Conservation (phyloP, 345 rosid genomes). For the Populus alba region DNA sequence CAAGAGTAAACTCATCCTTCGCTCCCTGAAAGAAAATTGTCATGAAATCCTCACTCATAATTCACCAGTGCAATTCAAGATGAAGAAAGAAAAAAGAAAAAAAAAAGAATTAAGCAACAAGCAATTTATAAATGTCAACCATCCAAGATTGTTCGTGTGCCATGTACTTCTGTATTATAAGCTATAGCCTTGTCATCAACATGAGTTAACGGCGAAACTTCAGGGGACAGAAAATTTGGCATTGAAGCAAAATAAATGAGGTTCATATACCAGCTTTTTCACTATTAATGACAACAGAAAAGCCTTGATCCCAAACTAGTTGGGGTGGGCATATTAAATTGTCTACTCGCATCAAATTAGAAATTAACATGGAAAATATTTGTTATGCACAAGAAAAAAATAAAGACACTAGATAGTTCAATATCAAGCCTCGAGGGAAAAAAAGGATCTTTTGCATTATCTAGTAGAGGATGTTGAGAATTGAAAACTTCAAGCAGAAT, state of each 20-base stretch:
- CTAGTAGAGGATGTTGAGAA: neutral
- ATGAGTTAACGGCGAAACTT: neutral
- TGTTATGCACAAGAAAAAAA: neutral
- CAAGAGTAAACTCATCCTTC: slow-evolving; percentile 92
- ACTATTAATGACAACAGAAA: neutral
- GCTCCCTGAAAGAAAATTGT: slow-evolving; percentile 55
- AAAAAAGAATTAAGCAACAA: neutral
- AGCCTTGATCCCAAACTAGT: neutral
- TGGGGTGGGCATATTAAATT: neutral
- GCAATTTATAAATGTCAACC: neutral
- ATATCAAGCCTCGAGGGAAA: neutral
- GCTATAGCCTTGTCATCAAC: neutral
- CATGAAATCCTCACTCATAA: neutral
- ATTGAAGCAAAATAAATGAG: neutral
- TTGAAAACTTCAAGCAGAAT: neutral
- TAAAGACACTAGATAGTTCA: too few species aligned
- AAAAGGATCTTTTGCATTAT: neutral
- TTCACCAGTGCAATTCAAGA: slow-evolving; percentile 6
- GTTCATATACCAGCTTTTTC: neutral
- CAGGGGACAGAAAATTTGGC: neutral
- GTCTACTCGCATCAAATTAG: neutral
- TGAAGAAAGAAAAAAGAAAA: neutral
- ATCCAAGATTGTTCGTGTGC: neutral
- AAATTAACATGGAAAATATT: neutral
- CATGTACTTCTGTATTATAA: neutral